Conservation (phyloP, 805 yeast genomes). For the Kurtzmaniella fragi region DNA sequence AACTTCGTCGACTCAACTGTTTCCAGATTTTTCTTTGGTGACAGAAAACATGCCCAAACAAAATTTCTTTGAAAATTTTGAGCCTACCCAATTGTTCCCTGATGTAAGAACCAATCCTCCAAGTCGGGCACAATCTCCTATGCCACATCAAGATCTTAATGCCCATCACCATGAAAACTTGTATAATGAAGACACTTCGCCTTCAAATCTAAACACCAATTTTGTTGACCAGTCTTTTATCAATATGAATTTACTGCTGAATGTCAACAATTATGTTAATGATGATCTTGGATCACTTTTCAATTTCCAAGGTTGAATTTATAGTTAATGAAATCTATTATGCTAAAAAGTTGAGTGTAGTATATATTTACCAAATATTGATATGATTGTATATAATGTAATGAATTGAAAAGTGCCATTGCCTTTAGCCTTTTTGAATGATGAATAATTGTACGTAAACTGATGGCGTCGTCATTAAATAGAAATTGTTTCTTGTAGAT, state of each 20-base stretch:
- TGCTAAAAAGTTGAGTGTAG: too few species aligned
- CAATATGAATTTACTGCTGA: constrained; percentile 39
- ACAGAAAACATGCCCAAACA: constrained; percentile 46
- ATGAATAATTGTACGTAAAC: too few species aligned
- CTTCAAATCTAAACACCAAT: constrained; percentile 20
- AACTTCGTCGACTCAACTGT: constrained; percentile 28
- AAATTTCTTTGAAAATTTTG: constrained; percentile 46
- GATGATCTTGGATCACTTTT: constrained; percentile 26
- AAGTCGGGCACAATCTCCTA: constrained; percentile 35
- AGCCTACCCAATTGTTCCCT: constrained; percentile 55
- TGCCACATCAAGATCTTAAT: not conserved
- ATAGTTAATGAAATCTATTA: constrained; percentile 2
- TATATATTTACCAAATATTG: too few species aligned
- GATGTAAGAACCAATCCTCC: constrained; percentile 26
- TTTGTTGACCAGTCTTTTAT: constrained; percentile 38
- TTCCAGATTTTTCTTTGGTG: constrained; percentile 53
- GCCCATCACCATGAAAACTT: constrained; percentile 2
- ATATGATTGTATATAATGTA: not conserved
- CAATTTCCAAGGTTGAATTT: constrained; percentile 14
- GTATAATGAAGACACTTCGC: constrained; percentile 1
- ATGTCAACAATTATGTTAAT: constrained; percentile 19
- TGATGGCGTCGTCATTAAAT: too few species aligned
- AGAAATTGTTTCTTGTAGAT: too few species aligned
- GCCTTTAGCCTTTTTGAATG: too few species aligned
- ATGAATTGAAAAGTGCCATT: too few species aligned